Evolutionary conservation across 2,329 filamentous ascomycete genomes (phyloP).

Genomic region (Hymenoscyphus fructigenus): DNA sequence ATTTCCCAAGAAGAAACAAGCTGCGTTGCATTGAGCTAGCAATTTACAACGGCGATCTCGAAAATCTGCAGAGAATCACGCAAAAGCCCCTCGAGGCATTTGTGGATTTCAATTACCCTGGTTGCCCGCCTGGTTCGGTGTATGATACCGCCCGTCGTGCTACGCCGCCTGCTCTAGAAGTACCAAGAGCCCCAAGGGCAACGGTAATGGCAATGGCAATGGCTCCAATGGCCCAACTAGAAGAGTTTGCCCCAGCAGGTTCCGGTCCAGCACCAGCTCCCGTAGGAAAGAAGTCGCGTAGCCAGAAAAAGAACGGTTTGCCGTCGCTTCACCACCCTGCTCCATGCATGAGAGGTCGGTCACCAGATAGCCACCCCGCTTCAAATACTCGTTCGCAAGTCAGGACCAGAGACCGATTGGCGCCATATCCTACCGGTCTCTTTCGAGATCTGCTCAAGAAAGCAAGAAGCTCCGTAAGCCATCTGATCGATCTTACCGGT

Average conservation of each 20-base stretch:
- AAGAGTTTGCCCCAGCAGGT: not conserved
- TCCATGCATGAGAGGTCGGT: not conserved
- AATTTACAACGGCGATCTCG: not conserved
- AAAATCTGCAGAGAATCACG: not conserved
- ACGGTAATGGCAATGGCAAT: no score
- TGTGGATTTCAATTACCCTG: not conserved
- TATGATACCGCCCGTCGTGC: not conserved
- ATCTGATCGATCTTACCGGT: not conserved
- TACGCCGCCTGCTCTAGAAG: no score
- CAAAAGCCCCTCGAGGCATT: conserved; percentile 5
- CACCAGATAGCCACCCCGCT: not conserved
- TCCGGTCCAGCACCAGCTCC: not conserved
- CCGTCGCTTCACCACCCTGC: not conserved
- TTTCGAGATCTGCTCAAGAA: not conserved
- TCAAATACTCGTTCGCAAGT: not conserved
- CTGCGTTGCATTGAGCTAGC: conserved; percentile 6
- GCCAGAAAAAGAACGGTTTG: not conserved
- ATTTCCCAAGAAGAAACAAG: conserved; percentile 10
- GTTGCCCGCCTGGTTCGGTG: not conserved
- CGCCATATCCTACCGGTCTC: not conserved
- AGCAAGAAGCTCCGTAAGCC: not conserved
- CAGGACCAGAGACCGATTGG: not conserved
- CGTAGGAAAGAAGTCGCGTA: not conserved
- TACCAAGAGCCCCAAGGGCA: no score
- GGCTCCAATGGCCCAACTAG: not conserved